Evolutionary conservation across 1,284 basidiomycete genomes (phyloP).

Genomic region (Leccinum variabile): DNA sequence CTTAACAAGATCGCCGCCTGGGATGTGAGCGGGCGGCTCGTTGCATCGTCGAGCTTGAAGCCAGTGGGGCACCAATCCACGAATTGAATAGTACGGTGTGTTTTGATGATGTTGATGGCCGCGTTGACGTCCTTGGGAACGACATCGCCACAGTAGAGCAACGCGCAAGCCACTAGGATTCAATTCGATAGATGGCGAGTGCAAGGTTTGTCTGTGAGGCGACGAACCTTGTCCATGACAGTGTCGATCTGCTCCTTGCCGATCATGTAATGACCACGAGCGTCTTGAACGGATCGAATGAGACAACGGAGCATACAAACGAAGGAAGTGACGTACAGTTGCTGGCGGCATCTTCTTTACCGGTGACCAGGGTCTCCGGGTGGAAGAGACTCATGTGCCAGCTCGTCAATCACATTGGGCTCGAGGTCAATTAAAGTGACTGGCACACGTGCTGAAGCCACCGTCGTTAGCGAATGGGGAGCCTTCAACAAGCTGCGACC

Average conservation of each 20-base stretch:
- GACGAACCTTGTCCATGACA: constrained; percentile 96
- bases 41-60: constrained; percentile 91
- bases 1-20: constrained; percentile 85
- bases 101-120: constrained; percentile 84
- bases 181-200: constrained; percentile 11
- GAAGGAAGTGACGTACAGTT: constrained; percentile 65
- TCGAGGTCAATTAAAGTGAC: constrained; percentile 97
- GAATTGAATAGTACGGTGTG: constrained; percentile 80
- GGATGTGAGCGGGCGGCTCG: constrained; percentile 82
- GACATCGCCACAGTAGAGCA: constrained; percentile 84
- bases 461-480: constrained; percentile 75
- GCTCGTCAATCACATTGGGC: constrained; percentile 96
- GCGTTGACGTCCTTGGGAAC: constrained; percentile 90
- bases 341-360: constrained; percentile 99
- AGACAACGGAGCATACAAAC: background rate
- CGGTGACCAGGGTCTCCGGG: constrained; percentile 96
- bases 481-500: constrained; percentile 71
- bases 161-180: constrained; percentile 64
- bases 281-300: constrained; percentile 53
- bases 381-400: constrained; percentile 96
- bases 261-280: constrained; percentile 97
- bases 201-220: constrained; percentile 81
- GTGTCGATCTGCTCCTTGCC: constrained; percentile 93
- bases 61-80: constrained; percentile 92
- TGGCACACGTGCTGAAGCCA: constrained; percentile 99